These are phyloP conservation scores for Hypocrella siamensis DNA, from an alignment of 2,329 filamentous ascomycete species.

Conservation along the genomic window DNA sequence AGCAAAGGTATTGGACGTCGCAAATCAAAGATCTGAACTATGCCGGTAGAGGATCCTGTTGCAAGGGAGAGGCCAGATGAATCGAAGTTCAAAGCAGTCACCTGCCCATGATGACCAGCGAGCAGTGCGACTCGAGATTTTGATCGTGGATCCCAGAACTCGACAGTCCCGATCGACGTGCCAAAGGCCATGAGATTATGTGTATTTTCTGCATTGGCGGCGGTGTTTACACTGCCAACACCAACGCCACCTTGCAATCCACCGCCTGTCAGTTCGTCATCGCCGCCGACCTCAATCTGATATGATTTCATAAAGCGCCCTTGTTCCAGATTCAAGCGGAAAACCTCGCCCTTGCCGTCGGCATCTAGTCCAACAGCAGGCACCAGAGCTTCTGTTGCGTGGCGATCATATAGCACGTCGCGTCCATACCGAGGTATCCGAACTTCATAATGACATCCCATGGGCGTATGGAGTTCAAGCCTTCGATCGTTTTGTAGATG, in stretches of 20 bases:
- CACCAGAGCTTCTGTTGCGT: conserved; percentile 70
- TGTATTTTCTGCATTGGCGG: conserved; percentile 70
- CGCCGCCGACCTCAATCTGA: conserved; percentile 75
- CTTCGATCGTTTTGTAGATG: conserved; percentile 86
- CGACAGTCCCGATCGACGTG: conserved; percentile 85
- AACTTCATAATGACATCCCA: conserved; percentile 77
- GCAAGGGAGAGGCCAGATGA: conserved; percentile 71
- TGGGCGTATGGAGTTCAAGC: conserved; percentile 83
- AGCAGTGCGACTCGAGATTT: conserved; percentile 69
- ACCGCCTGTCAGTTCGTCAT: conserved; percentile 55
- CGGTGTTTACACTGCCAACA: conserved; percentile 75
- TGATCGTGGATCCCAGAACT: conserved; percentile 88
- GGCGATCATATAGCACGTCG: conserved; percentile 71
- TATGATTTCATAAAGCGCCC: conserved; percentile 92
- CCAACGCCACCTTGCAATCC: conserved; percentile 77
- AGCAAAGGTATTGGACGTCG: conserved; percentile 74
- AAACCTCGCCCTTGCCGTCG: conserved; percentile 83
- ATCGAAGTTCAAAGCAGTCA: conserved; percentile 80
- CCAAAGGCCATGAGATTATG: conserved; percentile 90
- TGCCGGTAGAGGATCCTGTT: conserved; percentile 73
- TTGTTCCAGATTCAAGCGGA: conserved; percentile 77
- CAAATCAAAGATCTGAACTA: conserved; percentile 83
- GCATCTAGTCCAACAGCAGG: conserved; percentile 76
- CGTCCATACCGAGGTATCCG: conserved; percentile 85
- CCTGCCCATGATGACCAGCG: conserved; percentile 50